phyloP scores from a whole-genome alignment of 1,139 yeast species.

The Pichiaceae sp. region DNA sequence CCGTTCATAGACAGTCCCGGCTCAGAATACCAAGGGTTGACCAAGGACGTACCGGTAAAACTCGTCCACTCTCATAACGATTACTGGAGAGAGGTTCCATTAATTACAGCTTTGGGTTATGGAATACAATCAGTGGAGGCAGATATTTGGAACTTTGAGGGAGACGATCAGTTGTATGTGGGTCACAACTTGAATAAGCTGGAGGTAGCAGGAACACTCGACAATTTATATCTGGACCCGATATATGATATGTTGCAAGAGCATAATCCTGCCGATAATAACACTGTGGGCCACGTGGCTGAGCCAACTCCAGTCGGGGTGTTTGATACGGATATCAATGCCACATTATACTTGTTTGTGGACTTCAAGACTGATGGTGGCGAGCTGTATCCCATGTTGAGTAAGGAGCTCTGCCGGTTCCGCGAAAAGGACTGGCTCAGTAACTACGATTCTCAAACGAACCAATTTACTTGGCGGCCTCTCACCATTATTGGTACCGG shows the following conservation, averaged over 20 bases:
- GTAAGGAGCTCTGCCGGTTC: slow-evolving; percentile 27
- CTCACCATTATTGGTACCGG: slow-evolving; percentile 39
- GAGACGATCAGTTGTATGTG: slow-evolving; percentile 35
- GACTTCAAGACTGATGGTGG: slow-evolving; percentile 39
- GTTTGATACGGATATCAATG: slow-evolving; percentile 32
- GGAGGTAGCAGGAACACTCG: slow-evolving; percentile 35
- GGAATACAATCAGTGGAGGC: slow-evolving; percentile 65
- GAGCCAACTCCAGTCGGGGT: slow-evolving; percentile 26
- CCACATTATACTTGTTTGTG: slow-evolving; percentile 35
- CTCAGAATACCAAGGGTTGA: slow-evolving; percentile 7
- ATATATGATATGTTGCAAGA: slow-evolving; percentile 38
- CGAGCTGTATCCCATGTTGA: slow-evolving; percentile 27
- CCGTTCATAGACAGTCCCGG: background rate
- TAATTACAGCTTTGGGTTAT: slow-evolving; percentile 49
- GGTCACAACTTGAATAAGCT: slow-evolving; percentile 54
- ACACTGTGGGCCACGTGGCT: background rate
- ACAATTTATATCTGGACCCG: slow-evolving; percentile 46
- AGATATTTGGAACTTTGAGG: slow-evolving; percentile 47
- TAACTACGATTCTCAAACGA: slow-evolving; percentile 21
- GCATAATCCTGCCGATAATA: slow-evolving; percentile 9
- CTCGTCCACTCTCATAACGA: slow-evolving; percentile 66
- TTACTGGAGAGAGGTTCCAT: slow-evolving; percentile 59
- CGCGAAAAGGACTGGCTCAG: slow-evolving; percentile 30
- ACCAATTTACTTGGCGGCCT: slow-evolving; percentile 28
- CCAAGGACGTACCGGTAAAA: slow-evolving; percentile 16